phyloP scores from a whole-genome alignment of 1,284 basidiomycete genomes.

The Tilletiopsis washingtonensis region DNA sequence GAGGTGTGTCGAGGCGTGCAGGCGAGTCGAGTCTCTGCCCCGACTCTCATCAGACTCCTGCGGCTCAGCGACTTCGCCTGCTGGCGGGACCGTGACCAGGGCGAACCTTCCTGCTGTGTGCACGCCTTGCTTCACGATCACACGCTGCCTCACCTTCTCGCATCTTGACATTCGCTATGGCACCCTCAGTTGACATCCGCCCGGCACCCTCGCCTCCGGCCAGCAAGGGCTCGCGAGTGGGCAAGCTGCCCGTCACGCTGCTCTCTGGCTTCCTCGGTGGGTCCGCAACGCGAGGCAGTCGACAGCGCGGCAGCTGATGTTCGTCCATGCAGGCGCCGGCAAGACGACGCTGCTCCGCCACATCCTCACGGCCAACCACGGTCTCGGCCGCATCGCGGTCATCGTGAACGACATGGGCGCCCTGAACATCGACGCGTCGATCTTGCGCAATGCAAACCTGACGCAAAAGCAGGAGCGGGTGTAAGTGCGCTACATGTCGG shows the following conservation, averaged over 20 bases:
- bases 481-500: conserved; percentile 3
- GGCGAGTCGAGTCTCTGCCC: no score
- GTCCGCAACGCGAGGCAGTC: no score
- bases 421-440: conserved; percentile 50
- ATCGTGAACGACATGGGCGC: conserved; percentile 52
- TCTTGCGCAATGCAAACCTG: conserved; percentile 49
- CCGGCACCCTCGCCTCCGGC: no score
- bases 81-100: no score
- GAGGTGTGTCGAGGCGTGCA: no score
- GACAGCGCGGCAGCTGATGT: no score
- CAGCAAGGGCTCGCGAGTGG: not conserved
- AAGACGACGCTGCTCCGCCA: conserved; percentile 52
- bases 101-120: no score
- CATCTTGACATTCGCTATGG: not conserved
- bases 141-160: not conserved
- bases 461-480: conserved; percentile 50
- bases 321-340: no score
- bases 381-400: conserved; percentile 47
- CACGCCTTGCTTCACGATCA: no score
- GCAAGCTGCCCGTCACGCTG: conserved; percentile 50
- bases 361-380: conserved; percentile 51
- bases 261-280: conserved; percentile 51
- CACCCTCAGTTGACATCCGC: not conserved
- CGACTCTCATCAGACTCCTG: no score
- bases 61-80: no score